Evolutionary conservation across 257 asterid genomes (phyloP).

Genomic region (Solanum medicagineum): DNA sequence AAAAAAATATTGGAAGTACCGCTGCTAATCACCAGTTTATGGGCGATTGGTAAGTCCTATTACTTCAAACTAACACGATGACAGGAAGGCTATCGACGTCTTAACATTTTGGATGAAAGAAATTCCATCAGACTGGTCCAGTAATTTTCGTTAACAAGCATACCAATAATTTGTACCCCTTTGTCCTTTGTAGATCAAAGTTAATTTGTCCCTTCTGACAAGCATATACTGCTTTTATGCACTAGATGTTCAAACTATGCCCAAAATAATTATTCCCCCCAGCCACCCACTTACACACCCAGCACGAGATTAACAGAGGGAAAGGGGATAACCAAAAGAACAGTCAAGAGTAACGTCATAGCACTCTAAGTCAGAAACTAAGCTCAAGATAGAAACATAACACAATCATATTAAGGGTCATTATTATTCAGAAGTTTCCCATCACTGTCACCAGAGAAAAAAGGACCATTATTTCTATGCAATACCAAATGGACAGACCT

Average conservation of each 20-base stretch:
- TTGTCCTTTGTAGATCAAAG: neutral
- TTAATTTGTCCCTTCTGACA: neutral
- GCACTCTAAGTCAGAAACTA: neutral
- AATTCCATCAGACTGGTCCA: neutral
- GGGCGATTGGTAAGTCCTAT: neutral
- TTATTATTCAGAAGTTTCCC: neutral
- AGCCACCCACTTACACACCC: neutral
- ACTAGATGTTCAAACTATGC: neutral
- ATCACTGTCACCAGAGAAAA: neutral
- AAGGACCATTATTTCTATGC: neutral
- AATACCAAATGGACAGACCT: constrained; percentile 35
- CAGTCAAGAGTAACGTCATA: neutral
- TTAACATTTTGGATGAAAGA: neutral
- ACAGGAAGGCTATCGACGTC: neutral
- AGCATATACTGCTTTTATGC: neutral
- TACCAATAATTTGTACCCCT: neutral
- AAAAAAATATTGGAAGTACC: neutral
- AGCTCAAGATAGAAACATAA: neutral
- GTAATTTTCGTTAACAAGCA: neutral
- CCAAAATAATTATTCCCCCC: neutral
- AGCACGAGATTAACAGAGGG: neutral
- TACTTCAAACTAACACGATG: neutral
- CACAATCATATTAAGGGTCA: neutral
- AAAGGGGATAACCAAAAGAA: neutral
- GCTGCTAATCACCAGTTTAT: neutral